Evolutionary conservation across 768 basidiomycete genomes (phyloP).

Genomic region (Amanita pseudoporphyria): DNA sequence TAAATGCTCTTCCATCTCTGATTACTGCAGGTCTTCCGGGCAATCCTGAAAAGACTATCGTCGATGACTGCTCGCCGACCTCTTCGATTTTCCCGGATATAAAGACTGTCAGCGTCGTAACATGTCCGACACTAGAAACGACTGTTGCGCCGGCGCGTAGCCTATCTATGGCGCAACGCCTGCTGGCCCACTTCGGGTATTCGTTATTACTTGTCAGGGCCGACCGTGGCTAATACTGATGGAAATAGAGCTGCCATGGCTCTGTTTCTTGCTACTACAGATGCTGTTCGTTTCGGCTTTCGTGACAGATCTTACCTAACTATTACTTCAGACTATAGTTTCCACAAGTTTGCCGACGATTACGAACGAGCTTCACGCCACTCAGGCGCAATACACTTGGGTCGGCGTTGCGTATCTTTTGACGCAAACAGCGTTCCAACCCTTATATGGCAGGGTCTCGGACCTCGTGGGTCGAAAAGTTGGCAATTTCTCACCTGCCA

Average conservation of each 20-base stretch:
- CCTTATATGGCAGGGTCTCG: constrained; percentile 71
- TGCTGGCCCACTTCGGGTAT: constrained; percentile 65
- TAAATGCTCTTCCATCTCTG: neutral
- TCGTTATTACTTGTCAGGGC: constrained; percentile 6
- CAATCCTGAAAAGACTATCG: neutral
- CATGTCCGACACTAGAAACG: constrained; percentile 21
- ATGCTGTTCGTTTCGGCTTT: constrained; percentile 44
- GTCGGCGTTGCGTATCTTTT: constrained; percentile 80
- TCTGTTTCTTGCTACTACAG: constrained; percentile 80
- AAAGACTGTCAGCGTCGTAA: constrained; percentile 16
- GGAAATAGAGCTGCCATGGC: constrained; percentile 59
- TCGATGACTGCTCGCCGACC: neutral
- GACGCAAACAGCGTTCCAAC: constrained; percentile 80
- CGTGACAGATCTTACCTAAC: neutral
- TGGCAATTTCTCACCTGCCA: constrained; percentile 10
- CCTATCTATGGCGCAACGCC: constrained; percentile 47
- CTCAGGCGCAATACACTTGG: constrained; percentile 74
- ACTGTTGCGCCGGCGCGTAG: constrained; percentile 1
- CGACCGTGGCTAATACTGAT: neutral
- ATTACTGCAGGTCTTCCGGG: neutral
- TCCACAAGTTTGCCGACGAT: constrained; percentile 83
- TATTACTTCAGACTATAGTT: constrained; percentile 45
- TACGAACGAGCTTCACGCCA: constrained; percentile 54
- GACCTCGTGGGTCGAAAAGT: constrained; percentile 79
- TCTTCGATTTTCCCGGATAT: neutral